Base-by-base conservation (phyloP, 1,284 basidiomycete genomes). In the Cryptococcus floricola region DNA sequence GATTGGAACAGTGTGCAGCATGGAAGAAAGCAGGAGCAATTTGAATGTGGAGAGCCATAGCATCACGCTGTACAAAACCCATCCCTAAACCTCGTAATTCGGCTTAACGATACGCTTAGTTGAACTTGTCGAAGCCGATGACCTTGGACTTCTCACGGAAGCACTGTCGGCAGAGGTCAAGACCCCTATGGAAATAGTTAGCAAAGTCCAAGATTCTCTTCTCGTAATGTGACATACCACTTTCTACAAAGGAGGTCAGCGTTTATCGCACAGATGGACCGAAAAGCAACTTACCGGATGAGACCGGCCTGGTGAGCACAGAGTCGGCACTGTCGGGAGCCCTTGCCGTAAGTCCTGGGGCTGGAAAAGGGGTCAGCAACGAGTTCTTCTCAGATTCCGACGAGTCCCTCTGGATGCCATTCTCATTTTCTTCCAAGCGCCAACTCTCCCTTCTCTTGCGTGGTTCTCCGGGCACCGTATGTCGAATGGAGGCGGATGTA, bases 151-250 rank as follows among this genome's bases (percentile, higher is more conserved):
- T 93, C 83, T 96, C 93, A 71, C 93, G 89, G 88, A 96, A 96
- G 81, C 92, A 96, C 81, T 96, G 92, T 79, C 92, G 89, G 83
- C 92, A 96, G 71, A 95, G 88, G 81, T 95, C 90, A 73, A 96
- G 85, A 58, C 91, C 91, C 81, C 70, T 70, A 57, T 14, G 49
- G 25, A 50, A 19, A 37, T 38, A 50, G 16, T 44, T 13, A 39
- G 19, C 18, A 10, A 1, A 1, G 5, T 25, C 38, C 50, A 42
- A 1, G 2, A 2, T 43, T 4, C 18, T 18, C 7, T 46, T 14
- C 53, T 42, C 34, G 54, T 48, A 39, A 37, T 4, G 53, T 25
- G 44, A 68, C 66, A 39, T 65, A 68, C 70, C 70, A 72, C 62
- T 70, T 70, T 53, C 66, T 68, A 55, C 31, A 53, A 56, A 44